Percentiles rank a stretch among this genome's conserved stretches.
Evolutionary conservation across 345 rosid genomes (phyloP).

Genomic region (Orychophragmus violaceus): DNA sequence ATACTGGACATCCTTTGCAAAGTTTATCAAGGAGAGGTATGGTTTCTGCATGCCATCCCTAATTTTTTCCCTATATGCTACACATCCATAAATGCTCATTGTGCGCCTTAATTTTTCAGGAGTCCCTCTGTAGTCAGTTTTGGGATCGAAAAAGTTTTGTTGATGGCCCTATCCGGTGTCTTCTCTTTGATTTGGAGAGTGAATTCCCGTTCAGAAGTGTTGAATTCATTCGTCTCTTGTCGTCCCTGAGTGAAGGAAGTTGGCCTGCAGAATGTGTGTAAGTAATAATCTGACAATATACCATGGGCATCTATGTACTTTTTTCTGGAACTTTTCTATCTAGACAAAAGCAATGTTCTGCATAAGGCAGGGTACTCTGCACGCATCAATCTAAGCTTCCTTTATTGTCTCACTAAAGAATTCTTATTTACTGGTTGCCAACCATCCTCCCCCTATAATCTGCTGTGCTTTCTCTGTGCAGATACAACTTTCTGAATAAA

Average conservation of each 20-base stretch:
- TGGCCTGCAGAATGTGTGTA: slow-evolving; percentile 99
- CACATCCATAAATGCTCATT: slow-evolving; percentile 25
- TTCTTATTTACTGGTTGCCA: slow-evolving; percentile 1
- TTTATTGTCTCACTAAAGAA: not conserved
- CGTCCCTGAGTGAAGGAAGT: slow-evolving; percentile 85
- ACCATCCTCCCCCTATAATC: not conserved
- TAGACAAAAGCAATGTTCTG: not conserved
- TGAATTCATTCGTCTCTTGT: slow-evolving; percentile 68
- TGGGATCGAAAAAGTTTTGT: slow-evolving; percentile 91
- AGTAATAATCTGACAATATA: slow-evolving; percentile 30
- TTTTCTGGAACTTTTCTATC: slow-evolving; percentile 2
- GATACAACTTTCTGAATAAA: slow-evolving; percentile 85
- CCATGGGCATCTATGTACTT: not conserved
- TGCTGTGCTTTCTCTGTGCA: slow-evolving; percentile 28
- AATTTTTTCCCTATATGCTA: not conserved
- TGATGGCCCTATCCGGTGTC: slow-evolving; percentile 93
- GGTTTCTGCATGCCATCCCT: slow-evolving; percentile 20
- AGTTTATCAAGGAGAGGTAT: slow-evolving; percentile 85
- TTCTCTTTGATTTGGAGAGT: slow-evolving; percentile 80
- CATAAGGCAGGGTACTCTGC: slow-evolving; percentile 2
- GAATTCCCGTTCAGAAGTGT: slow-evolving; percentile 80
- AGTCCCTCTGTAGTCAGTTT: slow-evolving; percentile 91
- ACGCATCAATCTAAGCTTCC: slow-evolving; percentile 2
- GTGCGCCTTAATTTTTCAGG: slow-evolving; percentile 42
- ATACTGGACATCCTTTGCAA: slow-evolving; percentile 86